A percentile compares a stretch with the other conserved stretches of the same genome.
These are phyloP conservation scores for Bisporella sp. DNA, from an alignment of 2,329 filamentous ascomycete genomes.

Conservation along the genomic window DNA sequence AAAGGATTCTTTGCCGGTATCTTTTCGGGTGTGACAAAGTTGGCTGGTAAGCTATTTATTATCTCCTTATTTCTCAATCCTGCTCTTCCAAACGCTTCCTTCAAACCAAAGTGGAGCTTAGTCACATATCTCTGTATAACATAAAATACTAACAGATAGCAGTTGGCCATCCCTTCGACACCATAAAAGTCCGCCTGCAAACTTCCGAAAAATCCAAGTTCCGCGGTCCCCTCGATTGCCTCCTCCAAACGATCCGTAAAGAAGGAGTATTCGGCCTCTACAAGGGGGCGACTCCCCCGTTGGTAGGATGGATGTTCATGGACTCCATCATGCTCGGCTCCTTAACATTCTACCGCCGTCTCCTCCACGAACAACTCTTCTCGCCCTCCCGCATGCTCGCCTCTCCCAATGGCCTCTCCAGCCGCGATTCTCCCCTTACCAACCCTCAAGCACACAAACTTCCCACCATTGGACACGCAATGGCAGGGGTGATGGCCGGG, in stretches of 20 bases:
- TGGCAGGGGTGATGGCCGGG: conserved; percentile 83
- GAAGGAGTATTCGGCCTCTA: conserved; percentile 84
- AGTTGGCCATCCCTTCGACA: conserved; percentile 78
- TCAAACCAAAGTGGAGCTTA: background rate
- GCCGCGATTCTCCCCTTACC: conserved; percentile 10
- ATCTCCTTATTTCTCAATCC: conserved; percentile 9
- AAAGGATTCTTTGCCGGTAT: conserved; percentile 97
- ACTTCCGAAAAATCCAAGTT: conserved; percentile 75
- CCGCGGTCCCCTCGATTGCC: conserved; percentile 76
- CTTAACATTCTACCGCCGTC: conserved; percentile 78
- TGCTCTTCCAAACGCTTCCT: background rate
- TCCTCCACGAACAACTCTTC: conserved; percentile 78
- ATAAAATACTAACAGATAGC: conserved; percentile 2
- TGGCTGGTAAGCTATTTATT: conserved; percentile 56
- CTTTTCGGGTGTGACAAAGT: conserved; percentile 87
- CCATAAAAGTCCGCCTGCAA: conserved; percentile 91
- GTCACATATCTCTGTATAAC: background rate
- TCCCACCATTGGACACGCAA: conserved; percentile 72
- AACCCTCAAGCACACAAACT: conserved; percentile 42
- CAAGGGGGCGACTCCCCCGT: conserved; percentile 86
- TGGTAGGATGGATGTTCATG: conserved; percentile 99
- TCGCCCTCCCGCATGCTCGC: conserved; percentile 36
- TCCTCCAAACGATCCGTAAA: conserved; percentile 74
- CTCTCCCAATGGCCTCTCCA: conserved; percentile 15
- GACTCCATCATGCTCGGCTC: conserved; percentile 85